phyloP scores from a whole-genome alignment of 2,329 filamentous ascomycete genomes.

The Penicillium sp. region DNA sequence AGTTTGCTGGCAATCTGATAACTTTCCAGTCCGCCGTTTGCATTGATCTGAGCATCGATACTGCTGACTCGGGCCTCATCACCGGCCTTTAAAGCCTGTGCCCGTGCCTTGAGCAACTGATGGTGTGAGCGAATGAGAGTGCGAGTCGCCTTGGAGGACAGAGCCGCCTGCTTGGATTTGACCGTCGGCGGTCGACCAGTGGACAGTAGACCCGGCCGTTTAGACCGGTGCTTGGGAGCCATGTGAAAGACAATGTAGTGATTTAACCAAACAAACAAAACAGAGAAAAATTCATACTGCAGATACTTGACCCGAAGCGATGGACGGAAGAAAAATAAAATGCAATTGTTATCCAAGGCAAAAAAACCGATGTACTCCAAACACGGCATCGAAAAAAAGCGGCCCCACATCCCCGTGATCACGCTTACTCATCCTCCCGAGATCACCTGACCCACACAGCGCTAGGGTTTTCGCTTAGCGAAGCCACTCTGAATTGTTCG shows the following conservation, averaged over 20 bases:
- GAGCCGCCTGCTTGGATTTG: constrained; percentile 34
- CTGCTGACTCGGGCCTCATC: constrained; percentile 41
- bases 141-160: constrained; percentile 59
- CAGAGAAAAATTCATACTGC: background rate
- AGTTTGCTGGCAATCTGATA: constrained; percentile 64
- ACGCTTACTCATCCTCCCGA: constrained; percentile 14
- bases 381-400: constrained; percentile 1
- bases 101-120: constrained; percentile 56
- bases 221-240: constrained; percentile 32
- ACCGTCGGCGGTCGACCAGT: constrained; percentile 47
- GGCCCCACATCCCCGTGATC: constrained; percentile 7
- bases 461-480: constrained; percentile 43
- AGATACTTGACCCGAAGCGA: background rate
- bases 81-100: constrained; percentile 50
- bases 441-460: constrained; percentile 42
- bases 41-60: constrained; percentile 52
- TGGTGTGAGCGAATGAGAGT: constrained; percentile 61
- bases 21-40: constrained; percentile 57
- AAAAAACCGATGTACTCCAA: background rate
- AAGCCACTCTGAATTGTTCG: constrained; percentile 40
- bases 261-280: background rate
- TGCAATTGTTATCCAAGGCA: background rate
- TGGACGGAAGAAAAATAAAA: background rate
- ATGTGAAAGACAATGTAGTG: constrained; percentile 16
- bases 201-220: constrained; percentile 41